phyloP scores from a whole-genome alignment of 805 yeast species.

The Candida stauntonica region DNA sequence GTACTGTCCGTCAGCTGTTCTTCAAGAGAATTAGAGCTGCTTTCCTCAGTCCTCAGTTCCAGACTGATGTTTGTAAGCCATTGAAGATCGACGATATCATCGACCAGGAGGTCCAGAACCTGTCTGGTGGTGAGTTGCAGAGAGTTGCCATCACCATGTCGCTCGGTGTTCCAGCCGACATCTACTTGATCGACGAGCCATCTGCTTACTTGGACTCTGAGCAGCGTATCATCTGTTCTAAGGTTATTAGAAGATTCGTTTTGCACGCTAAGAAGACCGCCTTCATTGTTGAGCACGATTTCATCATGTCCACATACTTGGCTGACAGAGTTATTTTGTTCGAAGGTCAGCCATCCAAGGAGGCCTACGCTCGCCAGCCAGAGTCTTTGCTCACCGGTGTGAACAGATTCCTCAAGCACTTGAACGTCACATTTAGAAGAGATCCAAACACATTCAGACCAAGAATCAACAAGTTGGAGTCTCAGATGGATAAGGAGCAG shows the following conservation, averaged over 20 bases:
- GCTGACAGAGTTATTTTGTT: constrained; percentile 98
- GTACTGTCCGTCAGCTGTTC: constrained; percentile 96
- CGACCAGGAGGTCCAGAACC: constrained; percentile 95
- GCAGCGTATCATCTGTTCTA: constrained; percentile 98
- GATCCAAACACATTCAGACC: constrained; percentile 98
- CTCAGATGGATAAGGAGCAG: constrained; percentile 99
- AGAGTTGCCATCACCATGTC: constrained; percentile 97
- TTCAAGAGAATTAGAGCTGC: constrained; percentile 93
- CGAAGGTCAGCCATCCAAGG: constrained; percentile 88
- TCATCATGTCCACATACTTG: constrained; percentile 98
- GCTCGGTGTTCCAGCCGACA: constrained; percentile 91
- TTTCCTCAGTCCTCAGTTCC: constrained; percentile 95
- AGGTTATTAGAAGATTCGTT: constrained; percentile 95
- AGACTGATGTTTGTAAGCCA: constrained; percentile 96
- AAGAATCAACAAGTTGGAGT: constrained; percentile 94
- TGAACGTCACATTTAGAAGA: constrained; percentile 98
- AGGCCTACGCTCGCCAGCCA: constrained; percentile 83
- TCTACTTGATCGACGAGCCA: constrained; percentile 96
- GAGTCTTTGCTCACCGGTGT: constrained; percentile 95
- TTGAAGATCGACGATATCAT: constrained; percentile 88
- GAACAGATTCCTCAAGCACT: constrained; percentile 92
- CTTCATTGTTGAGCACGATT: constrained; percentile 99
- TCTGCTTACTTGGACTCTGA: constrained; percentile 98
- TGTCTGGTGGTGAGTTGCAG: constrained; percentile 99
- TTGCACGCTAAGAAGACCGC: constrained; percentile 97